These are phyloP conservation scores for Aspergillus melleus DNA, from an alignment of 2,329 filamentous ascomycete species.

Conservation along the genomic window DNA sequence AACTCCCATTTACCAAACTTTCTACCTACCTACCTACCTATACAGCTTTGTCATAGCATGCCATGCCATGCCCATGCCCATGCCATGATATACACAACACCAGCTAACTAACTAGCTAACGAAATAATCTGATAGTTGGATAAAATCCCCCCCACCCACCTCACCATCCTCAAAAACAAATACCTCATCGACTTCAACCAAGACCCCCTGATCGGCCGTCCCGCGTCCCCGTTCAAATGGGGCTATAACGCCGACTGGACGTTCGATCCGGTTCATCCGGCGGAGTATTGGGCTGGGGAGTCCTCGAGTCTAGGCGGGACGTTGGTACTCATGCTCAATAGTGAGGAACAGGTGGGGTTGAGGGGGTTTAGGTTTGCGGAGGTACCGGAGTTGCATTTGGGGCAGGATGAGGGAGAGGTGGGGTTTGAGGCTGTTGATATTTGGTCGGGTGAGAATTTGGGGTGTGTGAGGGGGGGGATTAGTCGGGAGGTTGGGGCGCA, in stretches of 20 bases:
- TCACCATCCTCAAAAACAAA: slow-evolving; percentile 47
- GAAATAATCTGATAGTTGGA: too few species aligned
- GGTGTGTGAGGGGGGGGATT: slow-evolving; percentile 29
- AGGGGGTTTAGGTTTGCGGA: slow-evolving; percentile 32
- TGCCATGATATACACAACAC: too few species aligned
- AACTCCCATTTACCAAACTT: too few species aligned
- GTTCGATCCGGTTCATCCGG: slow-evolving; percentile 33
- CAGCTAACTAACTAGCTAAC: too few species aligned
- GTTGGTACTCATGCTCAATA: slow-evolving; percentile 35
- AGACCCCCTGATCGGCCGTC: slow-evolving; percentile 43
- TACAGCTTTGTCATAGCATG: too few species aligned
- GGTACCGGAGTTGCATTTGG: too few species aligned
- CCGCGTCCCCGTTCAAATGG: slow-evolving; percentile 46
- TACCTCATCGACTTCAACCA: slow-evolving; percentile 48
- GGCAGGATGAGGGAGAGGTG: too few species aligned
- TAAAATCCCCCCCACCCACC: slow-evolving; percentile 33
- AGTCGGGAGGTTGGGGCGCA: slow-evolving; percentile 26
- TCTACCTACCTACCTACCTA: too few species aligned
- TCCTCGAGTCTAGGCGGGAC: slow-evolving; percentile 29
- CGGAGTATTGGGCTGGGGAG: slow-evolving; percentile 38
- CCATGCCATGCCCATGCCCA: too few species aligned
- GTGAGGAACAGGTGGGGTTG: slow-evolving; percentile 21
- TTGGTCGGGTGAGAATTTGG: slow-evolving; percentile 32
- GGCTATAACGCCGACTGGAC: slow-evolving; percentile 38
- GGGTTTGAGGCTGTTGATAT: slow-evolving; percentile 28